phyloP scores from a whole-genome alignment of 768 basidiomycete species.

The Gymnopilus junonius region DNA sequence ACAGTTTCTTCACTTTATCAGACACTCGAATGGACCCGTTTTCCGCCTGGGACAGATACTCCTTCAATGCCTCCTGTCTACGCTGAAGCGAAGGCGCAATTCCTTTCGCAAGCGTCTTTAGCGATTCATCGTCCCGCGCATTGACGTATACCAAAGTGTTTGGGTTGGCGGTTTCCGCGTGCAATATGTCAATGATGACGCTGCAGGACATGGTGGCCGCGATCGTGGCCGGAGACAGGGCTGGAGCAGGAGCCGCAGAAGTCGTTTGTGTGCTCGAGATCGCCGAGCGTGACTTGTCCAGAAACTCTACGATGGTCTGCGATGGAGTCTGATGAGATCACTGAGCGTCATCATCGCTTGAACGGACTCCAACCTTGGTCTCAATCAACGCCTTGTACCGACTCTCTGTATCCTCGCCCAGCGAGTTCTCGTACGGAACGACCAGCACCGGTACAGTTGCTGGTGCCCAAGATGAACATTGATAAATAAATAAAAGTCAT shows the following conservation, averaged over 20 bases:
- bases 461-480: slow-evolving; percentile 30
- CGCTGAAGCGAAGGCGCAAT: slow-evolving; percentile 46
- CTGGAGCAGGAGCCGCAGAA: slow-evolving; percentile 74
- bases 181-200: slow-evolving; percentile 60
- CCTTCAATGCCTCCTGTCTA: slow-evolving; percentile 52
- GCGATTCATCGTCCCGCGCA: slow-evolving; percentile 57
- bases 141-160: slow-evolving; percentile 61
- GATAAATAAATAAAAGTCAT: neutral
- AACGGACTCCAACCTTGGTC: slow-evolving; percentile 53
- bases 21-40: slow-evolving; percentile 53
- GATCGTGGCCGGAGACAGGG: slow-evolving; percentile 80
- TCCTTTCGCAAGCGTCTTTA: slow-evolving; percentile 50
- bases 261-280: slow-evolving; percentile 72
- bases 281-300: slow-evolving; percentile 81
- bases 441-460: slow-evolving; percentile 83
- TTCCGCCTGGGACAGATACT: slow-evolving; percentile 57
- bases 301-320: slow-evolving; percentile 77
- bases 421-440: slow-evolving; percentile 80
- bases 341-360: neutral
- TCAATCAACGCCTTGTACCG: slow-evolving; percentile 83
- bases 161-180: slow-evolving; percentile 67
- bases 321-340: slow-evolving; percentile 1
- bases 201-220: slow-evolving; percentile 61
- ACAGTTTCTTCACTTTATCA: slow-evolving; percentile 64
- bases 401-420: slow-evolving; percentile 70